Percentiles rank a stretch among this genome's conserved stretches.
Conservation (phyloP, 1,139 yeast genomes). For the Yarrowia galli region DNA sequence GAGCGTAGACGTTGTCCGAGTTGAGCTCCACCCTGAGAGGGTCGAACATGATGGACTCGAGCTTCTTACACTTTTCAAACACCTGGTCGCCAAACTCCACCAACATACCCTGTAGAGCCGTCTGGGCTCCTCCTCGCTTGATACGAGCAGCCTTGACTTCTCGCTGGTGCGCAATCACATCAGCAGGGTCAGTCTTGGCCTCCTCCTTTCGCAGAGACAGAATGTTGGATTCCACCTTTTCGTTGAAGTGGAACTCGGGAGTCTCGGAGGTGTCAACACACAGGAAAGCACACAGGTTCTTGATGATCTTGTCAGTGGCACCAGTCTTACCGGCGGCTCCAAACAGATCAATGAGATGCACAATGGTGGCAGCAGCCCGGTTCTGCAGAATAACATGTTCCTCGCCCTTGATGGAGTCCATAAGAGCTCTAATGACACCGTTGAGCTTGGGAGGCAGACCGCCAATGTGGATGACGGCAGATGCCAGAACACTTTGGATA, state of each 20-base stretch:
- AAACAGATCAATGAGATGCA: constrained; percentile 67
- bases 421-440: constrained; percentile 85
- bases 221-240: constrained; percentile 62
- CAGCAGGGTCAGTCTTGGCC: constrained; percentile 70
- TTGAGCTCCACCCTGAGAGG: constrained; percentile 44
- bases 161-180: constrained; percentile 66
- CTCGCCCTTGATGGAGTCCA: constrained; percentile 91
- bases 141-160: constrained; percentile 76
- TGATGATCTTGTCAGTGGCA: constrained; percentile 87
- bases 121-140: constrained; percentile 83
- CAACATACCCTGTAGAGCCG: constrained; percentile 65
- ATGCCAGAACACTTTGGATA: constrained; percentile 80
- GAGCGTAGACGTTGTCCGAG: constrained; percentile 54
- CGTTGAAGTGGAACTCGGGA: constrained; percentile 84
- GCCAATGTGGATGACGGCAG: constrained; percentile 59
- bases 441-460: constrained; percentile 82
- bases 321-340: constrained; percentile 64
- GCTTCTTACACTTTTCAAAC: constrained; percentile 70
- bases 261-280: constrained; percentile 97
- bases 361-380: constrained; percentile 74
- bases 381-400: constrained; percentile 69
- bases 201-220: constrained; percentile 84
- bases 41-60: constrained; percentile 65
- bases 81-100: constrained; percentile 60
- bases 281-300: constrained; percentile 88